Base-by-base conservation (phyloP, 495 filamentous ascomycete species). In the Penicillium tannophilum region DNA sequence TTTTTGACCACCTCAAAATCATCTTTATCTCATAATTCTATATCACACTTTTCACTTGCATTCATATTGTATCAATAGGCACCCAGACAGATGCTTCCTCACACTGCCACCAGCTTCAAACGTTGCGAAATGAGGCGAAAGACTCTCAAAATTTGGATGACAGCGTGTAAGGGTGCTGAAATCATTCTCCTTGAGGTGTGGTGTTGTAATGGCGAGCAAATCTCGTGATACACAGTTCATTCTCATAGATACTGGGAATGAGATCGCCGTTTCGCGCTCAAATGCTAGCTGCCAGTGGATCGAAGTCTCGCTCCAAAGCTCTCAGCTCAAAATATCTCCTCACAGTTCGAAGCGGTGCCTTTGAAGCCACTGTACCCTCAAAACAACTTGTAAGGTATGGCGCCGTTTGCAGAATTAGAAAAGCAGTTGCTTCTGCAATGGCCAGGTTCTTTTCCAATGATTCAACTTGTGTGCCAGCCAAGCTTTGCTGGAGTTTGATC, bases 311-410 rank as follows among this genome's bases (percentile, higher is more conserved):
- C n/a, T 23, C 12, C 14, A 46, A 2, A 46, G 23, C 43, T 46
- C 20, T n/a, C 43, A 46, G 43, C 43, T 46, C 17, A 23, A 46
- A 46, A 12, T 46, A 46, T 46, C 43, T 46, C 23, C 17, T 26
- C 23, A 46, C 23, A 23, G 43, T 46, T 6, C 43, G 43, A 23
- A 46, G 43, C 2, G 43, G 43, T 46, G 43, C 43, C 43, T n/a
- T 46, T 46, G 43, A 46, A 46, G 43, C 43, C 6, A 46, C 43
- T 46, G 43, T 16, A 46, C 43, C 43, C 17, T 46, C 43, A 46
- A 20, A 46, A 46, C 43, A 46, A 23, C 43, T 20, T 46, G 43
- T 46, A 23, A 46, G 43, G 17, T 46, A 46, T 23, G 43, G 43
- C 23, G 43, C 43, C 9, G 43, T 46, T 46, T 46, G 43, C 43